Percentiles rank a stretch among this genome's conserved stretches.
Evolutionary conservation across 345 rosid genomes (phyloP).

Genomic region (Salix dunnii): DNA sequence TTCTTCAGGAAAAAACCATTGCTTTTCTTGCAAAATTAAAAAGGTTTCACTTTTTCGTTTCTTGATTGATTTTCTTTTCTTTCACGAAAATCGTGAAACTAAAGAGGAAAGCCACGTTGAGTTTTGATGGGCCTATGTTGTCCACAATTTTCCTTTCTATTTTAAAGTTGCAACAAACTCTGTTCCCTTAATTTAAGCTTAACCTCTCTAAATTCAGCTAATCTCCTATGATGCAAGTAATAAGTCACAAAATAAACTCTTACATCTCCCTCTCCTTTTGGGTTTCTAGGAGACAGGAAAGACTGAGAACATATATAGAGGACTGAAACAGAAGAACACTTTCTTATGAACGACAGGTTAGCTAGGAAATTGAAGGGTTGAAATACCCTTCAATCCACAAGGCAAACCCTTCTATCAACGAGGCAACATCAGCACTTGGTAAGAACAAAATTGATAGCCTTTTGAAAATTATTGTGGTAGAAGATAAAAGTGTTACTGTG

Average conservation of each 20-base stretch:
- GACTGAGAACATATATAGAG: no score
- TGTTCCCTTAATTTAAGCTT: conserved; percentile 42
- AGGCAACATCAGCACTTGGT: no score
- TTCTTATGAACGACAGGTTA: no score
- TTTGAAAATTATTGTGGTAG: no score
- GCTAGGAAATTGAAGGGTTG: no score
- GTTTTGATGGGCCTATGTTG: conserved; percentile 17
- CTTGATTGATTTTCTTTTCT: not conserved
- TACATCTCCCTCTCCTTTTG: no score
- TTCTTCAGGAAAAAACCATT: not conserved
- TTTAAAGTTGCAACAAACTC: conserved; percentile 18
- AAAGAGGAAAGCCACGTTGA: not conserved
- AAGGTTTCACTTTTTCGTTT: not conserved
- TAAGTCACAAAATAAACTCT: not conserved
- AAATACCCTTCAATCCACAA: no score
- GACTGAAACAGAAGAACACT: no score
- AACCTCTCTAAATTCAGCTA: conserved; percentile 17
- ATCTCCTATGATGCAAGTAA: not conserved
- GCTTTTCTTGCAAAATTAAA: not conserved
- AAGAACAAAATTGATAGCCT: no score
- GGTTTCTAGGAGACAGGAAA: no score
- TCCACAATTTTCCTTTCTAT: conserved; percentile 16
- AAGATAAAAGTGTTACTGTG: no score
- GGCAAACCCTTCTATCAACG: no score
- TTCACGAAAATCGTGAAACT: conserved; percentile 4